A percentile compares a stretch with the other conserved stretches of the same genome.
Conservation (phyloP, 257 asterid species). For the Penstemon barbatus region DNA sequence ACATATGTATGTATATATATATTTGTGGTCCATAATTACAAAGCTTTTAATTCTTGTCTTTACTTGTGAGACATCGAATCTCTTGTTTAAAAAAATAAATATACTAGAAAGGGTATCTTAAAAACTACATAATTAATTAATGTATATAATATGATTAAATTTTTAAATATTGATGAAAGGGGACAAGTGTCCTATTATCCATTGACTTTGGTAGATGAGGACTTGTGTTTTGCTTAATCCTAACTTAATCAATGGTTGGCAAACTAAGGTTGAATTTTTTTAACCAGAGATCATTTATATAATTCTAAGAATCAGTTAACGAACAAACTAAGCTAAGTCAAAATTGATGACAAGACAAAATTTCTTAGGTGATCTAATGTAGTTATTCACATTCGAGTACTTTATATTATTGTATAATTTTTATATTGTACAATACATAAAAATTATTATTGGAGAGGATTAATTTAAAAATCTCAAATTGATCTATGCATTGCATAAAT, state of each 20-base stretch:
- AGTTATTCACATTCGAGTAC: not conserved
- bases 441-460: too few species aligned
- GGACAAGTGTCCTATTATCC: conserved; percentile 53
- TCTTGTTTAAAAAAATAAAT: conserved; percentile 28
- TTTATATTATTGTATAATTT: too few species aligned
- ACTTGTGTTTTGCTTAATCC: conserved; percentile 34
- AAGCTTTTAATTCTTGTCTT: conserved; percentile 45
- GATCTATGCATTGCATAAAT: too few species aligned
- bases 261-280: conserved; percentile 37
- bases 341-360: conserved; percentile 14
- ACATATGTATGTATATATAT: not conserved
- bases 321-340: conserved; percentile 33
- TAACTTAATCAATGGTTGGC: conserved; percentile 53
- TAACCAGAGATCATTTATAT: conserved; percentile 12
- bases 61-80: conserved; percentile 52
- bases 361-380: conserved; percentile 10
- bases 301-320: conserved; percentile 28
- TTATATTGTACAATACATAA: too few species aligned
- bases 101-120: conserved; percentile 30
- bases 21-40: not conserved
- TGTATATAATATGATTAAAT: conserved; percentile 31
- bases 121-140: conserved; percentile 29
- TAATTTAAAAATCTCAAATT: too few species aligned
- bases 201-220: conserved; percentile 48
- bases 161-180: conserved; percentile 26